Conservation (phyloP, 176 grass and related monocot species). For the Canna indica region DNA sequence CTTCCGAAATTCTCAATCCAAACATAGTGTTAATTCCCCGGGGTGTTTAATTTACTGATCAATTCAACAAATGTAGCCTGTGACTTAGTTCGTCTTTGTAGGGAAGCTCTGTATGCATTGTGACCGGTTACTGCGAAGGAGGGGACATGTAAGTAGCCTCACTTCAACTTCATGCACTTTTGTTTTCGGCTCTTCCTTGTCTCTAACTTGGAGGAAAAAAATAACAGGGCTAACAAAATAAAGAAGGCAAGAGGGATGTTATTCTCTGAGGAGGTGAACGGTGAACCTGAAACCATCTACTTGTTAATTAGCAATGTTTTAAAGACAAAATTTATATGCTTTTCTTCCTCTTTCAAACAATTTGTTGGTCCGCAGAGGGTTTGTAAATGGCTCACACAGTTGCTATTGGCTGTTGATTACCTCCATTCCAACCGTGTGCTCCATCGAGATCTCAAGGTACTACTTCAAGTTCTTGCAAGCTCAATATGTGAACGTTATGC, state of each 20-base stretch:
- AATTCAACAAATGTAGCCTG: too few relatives aligned
- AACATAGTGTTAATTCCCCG: too few relatives aligned
- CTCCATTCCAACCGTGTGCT: constrained; percentile 80
- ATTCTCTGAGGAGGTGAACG: constrained; percentile 72
- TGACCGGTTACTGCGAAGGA: constrained; percentile 66
- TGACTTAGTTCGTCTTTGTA: constrained; percentile 21
- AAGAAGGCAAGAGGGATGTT: constrained; percentile 67
- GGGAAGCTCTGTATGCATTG: constrained; percentile 65
- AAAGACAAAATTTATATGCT: too few relatives aligned
- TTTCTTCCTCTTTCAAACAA: too few relatives aligned
- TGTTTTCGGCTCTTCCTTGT: neutral
- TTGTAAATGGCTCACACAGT: constrained; percentile 70
- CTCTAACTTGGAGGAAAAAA: neutral
- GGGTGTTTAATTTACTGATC: too few relatives aligned
- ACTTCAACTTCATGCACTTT: neutral
- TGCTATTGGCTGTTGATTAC: constrained; percentile 84
- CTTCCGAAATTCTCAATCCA: too few relatives aligned
- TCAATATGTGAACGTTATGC: too few relatives aligned
- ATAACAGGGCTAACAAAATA: constrained; percentile 68
- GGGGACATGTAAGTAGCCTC: constrained; percentile 53
- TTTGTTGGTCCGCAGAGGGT: constrained; percentile 32
- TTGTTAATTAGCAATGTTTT: too few relatives aligned
- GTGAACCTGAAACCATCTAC: too few relatives aligned
- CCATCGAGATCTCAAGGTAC: constrained; percentile 84
- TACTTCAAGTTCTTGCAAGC: neutral